Evolutionary conservation across 1,284 basidiomycete genomes (phyloP).

Genomic region (Irpex lacteus): DNA sequence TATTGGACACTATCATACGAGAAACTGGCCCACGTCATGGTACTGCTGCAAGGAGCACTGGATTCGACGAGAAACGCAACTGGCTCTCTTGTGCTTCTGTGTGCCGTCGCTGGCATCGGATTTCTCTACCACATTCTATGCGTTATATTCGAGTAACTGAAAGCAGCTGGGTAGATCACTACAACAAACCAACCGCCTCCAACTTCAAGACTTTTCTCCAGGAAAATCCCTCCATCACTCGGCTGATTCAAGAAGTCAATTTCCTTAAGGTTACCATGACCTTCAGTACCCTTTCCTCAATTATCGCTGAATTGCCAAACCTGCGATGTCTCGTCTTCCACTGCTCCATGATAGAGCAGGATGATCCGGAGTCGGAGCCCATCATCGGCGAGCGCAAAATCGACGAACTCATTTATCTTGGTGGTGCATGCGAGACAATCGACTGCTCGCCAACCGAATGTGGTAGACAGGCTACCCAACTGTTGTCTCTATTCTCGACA

Average conservation of each 20-base stretch:
- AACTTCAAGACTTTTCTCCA: background rate
- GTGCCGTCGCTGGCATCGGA: background rate
- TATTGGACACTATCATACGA: background rate
- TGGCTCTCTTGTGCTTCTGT: background rate
- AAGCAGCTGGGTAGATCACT: background rate
- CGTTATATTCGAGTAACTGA: background rate
- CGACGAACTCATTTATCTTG: background rate
- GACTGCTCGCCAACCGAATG: background rate
- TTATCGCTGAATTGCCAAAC: background rate
- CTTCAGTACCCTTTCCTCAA: background rate
- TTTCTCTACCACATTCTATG: background rate
- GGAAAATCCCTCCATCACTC: background rate
- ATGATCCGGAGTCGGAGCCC: background rate
- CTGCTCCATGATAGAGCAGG: background rate
- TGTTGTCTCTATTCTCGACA: background rate
- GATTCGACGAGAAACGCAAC: background rate
- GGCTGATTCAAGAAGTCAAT: background rate
- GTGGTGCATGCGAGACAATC: background rate
- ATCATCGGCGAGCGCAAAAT: background rate
- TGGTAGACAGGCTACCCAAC: background rate
- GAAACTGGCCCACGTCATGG: background rate
- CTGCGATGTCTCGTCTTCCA: background rate
- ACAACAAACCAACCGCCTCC: background rate
- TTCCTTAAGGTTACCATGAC: background rate
- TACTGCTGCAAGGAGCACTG: background rate